phyloP scores from a whole-genome alignment of 169 alveolate genomes.

The Plasmodium adleri region DNA sequence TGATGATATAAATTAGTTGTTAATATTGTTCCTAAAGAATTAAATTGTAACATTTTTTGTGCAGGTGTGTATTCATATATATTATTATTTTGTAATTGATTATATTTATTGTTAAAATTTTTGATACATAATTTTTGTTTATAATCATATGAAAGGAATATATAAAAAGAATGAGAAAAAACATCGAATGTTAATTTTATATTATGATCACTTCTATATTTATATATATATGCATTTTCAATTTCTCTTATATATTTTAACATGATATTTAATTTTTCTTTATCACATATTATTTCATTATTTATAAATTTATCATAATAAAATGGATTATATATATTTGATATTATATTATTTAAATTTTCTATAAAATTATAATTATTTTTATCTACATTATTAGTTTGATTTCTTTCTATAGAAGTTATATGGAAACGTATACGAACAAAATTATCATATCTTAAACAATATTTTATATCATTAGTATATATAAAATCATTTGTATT shows the following conservation, averaged over 20 bases:
- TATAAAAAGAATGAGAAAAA: slow-evolving; percentile 55
- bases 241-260: slow-evolving; percentile 49
- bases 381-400: slow-evolving; percentile 18
- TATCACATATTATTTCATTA: slow-evolving; percentile 30
- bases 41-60: slow-evolving; percentile 61
- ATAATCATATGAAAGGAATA: slow-evolving; percentile 66
- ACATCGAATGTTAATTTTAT: slow-evolving; percentile 74
- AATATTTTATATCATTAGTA: slow-evolving; percentile 61
- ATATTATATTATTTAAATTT: slow-evolving; percentile 35
- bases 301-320: slow-evolving; percentile 44
- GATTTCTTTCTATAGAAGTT: slow-evolving; percentile 53
- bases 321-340: slow-evolving; percentile 55
- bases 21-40: slow-evolving; percentile 37
- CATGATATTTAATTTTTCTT: slow-evolving; percentile 60
- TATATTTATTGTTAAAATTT: slow-evolving; percentile 45
- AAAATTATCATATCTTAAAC: slow-evolving; percentile 63
- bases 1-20: neutral
- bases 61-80: slow-evolving; percentile 17
- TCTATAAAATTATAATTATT: slow-evolving; percentile 45
- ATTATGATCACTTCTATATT: slow-evolving; percentile 67
- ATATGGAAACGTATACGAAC: slow-evolving; percentile 67
- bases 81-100: slow-evolving; percentile 1
- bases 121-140: slow-evolving; percentile 33
- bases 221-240: slow-evolving; percentile 70
- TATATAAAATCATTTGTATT: slow-evolving; percentile 30